Conservation (phyloP, 257 asterid species). For the Solanum phureja region DNA sequence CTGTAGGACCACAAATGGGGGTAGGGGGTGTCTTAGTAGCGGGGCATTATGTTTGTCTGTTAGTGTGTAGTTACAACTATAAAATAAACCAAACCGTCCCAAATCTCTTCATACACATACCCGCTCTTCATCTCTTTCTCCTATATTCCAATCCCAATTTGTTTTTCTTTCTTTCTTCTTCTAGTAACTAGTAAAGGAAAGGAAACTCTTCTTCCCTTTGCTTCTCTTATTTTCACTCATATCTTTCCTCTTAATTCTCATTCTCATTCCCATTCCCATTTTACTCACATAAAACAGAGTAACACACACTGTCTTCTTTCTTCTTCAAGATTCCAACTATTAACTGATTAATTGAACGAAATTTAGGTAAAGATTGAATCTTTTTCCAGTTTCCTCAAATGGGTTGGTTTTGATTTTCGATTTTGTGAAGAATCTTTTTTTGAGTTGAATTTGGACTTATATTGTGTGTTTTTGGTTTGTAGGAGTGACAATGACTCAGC, state of each 20-base stretch:
- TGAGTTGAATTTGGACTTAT: not conserved
- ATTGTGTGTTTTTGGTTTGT: not conserved
- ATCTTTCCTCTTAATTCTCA: not conserved
- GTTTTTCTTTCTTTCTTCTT: not conserved
- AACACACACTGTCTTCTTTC: conserved; percentile 12
- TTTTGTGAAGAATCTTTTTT: not conserved
- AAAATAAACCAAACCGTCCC: conserved; percentile 44
- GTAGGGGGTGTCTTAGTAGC: not conserved
- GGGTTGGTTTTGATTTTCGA: not conserved
- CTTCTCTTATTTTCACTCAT: not conserved
- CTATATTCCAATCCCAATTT: not conserved
- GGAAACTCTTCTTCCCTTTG: not conserved
- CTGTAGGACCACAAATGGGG: not conserved
- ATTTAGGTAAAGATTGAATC: not conserved
- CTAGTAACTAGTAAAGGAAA: not conserved
- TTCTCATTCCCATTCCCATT: not conserved
- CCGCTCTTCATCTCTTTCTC: conserved; percentile 4
- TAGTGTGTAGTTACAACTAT: conserved; percentile 43
- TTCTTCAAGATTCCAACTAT: not conserved
- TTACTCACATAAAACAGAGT: not conserved
- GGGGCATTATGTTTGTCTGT: conserved; percentile 30
- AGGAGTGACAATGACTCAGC: conserved; percentile 28
- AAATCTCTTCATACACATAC: conserved; percentile 19
- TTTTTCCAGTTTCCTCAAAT: not conserved
- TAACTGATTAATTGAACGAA: not conserved